These are phyloP conservation scores for Cyberlindnera galapagoensis DNA, from an alignment of 805 yeast genomes.

Conservation along the genomic window DNA sequence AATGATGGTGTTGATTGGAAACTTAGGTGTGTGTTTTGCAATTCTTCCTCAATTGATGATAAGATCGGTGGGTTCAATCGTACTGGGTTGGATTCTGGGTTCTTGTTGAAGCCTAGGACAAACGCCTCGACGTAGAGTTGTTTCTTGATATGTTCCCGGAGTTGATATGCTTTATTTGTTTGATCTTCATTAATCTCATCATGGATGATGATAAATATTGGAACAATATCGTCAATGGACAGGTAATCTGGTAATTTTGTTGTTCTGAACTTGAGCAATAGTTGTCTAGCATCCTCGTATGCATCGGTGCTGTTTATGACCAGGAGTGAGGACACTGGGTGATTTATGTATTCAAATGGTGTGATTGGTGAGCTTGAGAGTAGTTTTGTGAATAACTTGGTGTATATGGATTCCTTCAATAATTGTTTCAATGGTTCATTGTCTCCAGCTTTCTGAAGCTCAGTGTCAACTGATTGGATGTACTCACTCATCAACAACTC, in stretches of 20 bases:
- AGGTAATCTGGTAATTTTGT: slow-evolving; percentile 52
- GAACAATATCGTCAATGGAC: slow-evolving; percentile 55
- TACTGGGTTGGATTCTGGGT: slow-evolving; percentile 10
- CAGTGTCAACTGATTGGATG: slow-evolving; percentile 24
- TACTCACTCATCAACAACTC: slow-evolving; percentile 31
- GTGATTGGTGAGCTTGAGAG: slow-evolving; percentile 55
- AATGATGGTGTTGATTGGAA: slow-evolving; percentile 9
- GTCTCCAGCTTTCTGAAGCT: slow-evolving; percentile 7
- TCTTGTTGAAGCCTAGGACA: slow-evolving; percentile 11
- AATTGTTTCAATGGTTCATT: slow-evolving; percentile 23
- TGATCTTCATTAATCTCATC: slow-evolving; percentile 40
- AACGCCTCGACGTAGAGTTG: slow-evolving; percentile 31
- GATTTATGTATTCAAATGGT: slow-evolving; percentile 81
- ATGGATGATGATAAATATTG: slow-evolving; percentile 45
- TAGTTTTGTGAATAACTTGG: slow-evolving; percentile 50
- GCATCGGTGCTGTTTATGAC: slow-evolving; percentile 53
- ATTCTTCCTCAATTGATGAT: slow-evolving; percentile 42
- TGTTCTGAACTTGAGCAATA: slow-evolving; percentile 47
- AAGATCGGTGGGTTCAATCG: slow-evolving; percentile 27
- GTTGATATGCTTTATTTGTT: slow-evolving; percentile 33
- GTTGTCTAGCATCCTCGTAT: slow-evolving; percentile 48
- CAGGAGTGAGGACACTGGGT: slow-evolving; percentile 73
- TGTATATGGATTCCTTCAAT: slow-evolving; percentile 44
- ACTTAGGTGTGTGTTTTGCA: slow-evolving; percentile 17
- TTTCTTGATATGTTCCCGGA: slow-evolving; percentile 30